phyloP scores from a whole-genome alignment of 805 yeast genomes.

The Starmerella khaoyaiensis region DNA sequence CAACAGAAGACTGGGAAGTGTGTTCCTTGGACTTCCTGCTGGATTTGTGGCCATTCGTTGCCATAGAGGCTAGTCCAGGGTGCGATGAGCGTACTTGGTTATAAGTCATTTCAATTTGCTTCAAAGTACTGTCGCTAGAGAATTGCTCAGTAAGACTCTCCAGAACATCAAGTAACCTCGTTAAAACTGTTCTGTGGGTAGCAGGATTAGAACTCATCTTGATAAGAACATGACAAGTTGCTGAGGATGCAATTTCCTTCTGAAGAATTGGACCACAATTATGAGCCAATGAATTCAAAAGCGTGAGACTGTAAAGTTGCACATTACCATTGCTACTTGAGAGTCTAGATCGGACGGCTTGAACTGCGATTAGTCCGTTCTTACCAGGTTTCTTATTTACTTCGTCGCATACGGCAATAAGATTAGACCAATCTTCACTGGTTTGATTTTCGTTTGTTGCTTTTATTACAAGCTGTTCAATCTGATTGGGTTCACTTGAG shows the following conservation, averaged over 20 bases:
- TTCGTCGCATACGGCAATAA: constrained; percentile 53
- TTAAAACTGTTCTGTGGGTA: constrained; percentile 57
- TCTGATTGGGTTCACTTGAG: constrained; percentile 11
- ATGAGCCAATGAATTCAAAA: constrained; percentile 50
- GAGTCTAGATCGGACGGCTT: constrained; percentile 37
- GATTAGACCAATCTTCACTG: constrained; percentile 54
- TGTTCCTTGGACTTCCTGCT: constrained; percentile 24
- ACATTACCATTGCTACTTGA: constrained; percentile 48
- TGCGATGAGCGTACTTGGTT: constrained; percentile 33
- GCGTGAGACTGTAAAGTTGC: constrained; percentile 42
- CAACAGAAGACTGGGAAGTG: background rate
- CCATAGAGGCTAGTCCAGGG: constrained; percentile 4
- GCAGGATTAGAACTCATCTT: constrained; percentile 40
- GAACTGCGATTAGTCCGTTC: constrained; percentile 37
- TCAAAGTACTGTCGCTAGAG: constrained; percentile 60
- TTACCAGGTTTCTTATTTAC: constrained; percentile 51
- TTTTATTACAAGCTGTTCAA: constrained; percentile 26
- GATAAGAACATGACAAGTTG: constrained; percentile 38
- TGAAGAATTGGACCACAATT: constrained; percentile 63
- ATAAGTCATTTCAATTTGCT: constrained; percentile 52
- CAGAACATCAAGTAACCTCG: constrained; percentile 51
- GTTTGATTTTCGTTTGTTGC: constrained; percentile 56
- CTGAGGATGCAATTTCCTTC: constrained; percentile 46
- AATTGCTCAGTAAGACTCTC: constrained; percentile 54
- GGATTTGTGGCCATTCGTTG: background rate